Evolutionary conservation across 495 filamentous ascomycete genomes (phyloP), one percentile per base, ranked within the genome.

Genomic region (Aspergillus saccharolyticus): DNA sequence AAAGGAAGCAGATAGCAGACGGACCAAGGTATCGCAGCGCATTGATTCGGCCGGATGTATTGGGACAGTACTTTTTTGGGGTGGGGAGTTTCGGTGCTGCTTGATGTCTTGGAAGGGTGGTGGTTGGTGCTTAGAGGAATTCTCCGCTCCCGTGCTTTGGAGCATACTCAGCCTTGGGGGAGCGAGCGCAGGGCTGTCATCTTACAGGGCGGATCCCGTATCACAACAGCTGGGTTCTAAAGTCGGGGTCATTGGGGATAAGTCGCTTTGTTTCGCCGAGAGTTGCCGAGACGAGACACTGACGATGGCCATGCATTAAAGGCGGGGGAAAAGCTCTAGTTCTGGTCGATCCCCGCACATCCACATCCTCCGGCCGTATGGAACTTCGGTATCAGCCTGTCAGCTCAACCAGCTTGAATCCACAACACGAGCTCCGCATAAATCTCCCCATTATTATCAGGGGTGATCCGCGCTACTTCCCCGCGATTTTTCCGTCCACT

Each of bases 401-500:
- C 46, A 49, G 46, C 46, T 25, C 46, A 20, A n/a, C 6, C 46
- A n/a, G n/a, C n/a, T n/a, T 9, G 4, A 39, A 17, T 17, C 14
- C 22, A 17, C 16, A 15, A 50, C n/a, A 30, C 47, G 22, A 39
- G 16, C 22, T 50, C 47, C 47, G 47, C 47, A 50, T 50, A 50
- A 30, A 20, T 18, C 2, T n/a, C 24, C 15, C 47, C 15, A 50
- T 30, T 50, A 50, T 28, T 30, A 24, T 12, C 47, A 5, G 24
- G 22, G 47, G 12, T 28, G 22, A n/a, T 3, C 46, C 25, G 21
- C 15, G 22, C 47, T 30, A 30, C 8, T 39, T 15, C 4, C 14
- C 20, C n/a, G 46, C 46, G n/a, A 25, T 50, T 30, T 50, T 24
- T 30, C 47, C 47, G 46, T 50, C 47, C 47, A 18, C 17, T 25